A percentile compares a stretch with the other conserved stretches of the same genome.
Evolutionary conservation across 1,139 yeast species (phyloP).

Genomic region (Zygosaccharomyces pseudobailii): DNA sequence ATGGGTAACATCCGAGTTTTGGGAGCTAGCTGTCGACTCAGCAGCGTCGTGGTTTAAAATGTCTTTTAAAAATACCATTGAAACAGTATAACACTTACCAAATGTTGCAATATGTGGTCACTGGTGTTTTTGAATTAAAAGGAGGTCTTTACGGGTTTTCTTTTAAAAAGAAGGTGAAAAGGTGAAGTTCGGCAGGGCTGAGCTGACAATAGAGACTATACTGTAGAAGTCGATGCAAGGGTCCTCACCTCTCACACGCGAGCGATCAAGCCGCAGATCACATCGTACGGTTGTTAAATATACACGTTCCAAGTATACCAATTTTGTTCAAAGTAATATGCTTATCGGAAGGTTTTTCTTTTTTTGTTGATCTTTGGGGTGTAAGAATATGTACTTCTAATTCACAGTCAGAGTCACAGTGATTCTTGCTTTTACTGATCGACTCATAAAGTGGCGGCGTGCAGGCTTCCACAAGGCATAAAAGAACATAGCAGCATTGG

Average conservation of each 20-base stretch:
- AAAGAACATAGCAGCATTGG: too few species aligned
- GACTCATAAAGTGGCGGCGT: too few species aligned
- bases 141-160: background rate
- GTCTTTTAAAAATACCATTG: slow-evolving; percentile 20
- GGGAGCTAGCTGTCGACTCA: background rate
- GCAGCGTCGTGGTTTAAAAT: slow-evolving; percentile 19
- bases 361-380: too few species aligned
- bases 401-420: too few species aligned
- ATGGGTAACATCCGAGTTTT: slow-evolving; percentile 1
- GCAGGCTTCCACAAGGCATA: too few species aligned
- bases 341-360: background rate
- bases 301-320: background rate
- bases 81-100: background rate
- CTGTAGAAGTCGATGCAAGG: background rate
- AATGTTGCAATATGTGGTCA: too few species aligned
- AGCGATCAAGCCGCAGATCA: background rate
- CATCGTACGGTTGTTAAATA: background rate
- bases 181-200: background rate
- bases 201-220: background rate
- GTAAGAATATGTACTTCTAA: too few species aligned
- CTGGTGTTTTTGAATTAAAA: background rate
- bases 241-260: background rate
- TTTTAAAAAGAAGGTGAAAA: background rate
- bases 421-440: too few species aligned
- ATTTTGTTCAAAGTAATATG: background rate